A percentile compares a stretch with the other conserved stretches of the same genome.
phyloP scores from a whole-genome alignment of 179 eudicot genomes.

The Actinidia chinensis region DNA sequence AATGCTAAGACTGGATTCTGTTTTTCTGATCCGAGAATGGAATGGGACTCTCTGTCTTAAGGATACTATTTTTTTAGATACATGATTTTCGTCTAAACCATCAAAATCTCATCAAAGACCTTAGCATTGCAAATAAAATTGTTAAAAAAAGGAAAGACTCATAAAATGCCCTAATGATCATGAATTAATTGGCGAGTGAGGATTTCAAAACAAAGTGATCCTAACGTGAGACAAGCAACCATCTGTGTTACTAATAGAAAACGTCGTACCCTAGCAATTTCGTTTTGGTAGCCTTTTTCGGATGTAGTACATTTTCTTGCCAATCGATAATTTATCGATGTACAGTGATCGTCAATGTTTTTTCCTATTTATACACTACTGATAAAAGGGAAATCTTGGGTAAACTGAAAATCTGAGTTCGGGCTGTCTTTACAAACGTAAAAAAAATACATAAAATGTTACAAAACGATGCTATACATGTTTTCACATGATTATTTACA shows the following conservation, averaged over 20 bases:
- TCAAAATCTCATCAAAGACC: slow-evolving; percentile 22
- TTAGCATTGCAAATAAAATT: not conserved
- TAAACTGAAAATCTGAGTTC: no score
- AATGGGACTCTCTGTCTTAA: slow-evolving; percentile 25
- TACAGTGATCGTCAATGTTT: no score
- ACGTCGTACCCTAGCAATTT: no score
- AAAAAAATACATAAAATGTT: no score
- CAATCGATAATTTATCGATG: no score
- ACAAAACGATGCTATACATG: no score
- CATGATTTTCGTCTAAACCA: slow-evolving; percentile 45
- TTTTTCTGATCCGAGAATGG: slow-evolving; percentile 22
- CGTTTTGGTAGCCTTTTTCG: no score
- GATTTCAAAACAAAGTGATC: not conserved
- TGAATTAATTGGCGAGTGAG: not conserved
- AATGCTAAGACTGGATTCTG: slow-evolving; percentile 59
- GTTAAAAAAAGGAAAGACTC: not conserved
- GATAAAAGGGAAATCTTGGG: no score
- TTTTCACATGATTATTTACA: no score
- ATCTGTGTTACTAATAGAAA: no score
- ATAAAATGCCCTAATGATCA: not conserved
- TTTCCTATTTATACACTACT: no score
- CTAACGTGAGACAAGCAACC: not conserved
- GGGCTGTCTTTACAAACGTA: no score
- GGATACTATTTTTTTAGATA: slow-evolving; percentile 30
- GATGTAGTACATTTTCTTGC: not conserved